Evolutionary conservation across 306 rosid genomes (phyloP).

Genomic region (Glycine tomentella): DNA sequence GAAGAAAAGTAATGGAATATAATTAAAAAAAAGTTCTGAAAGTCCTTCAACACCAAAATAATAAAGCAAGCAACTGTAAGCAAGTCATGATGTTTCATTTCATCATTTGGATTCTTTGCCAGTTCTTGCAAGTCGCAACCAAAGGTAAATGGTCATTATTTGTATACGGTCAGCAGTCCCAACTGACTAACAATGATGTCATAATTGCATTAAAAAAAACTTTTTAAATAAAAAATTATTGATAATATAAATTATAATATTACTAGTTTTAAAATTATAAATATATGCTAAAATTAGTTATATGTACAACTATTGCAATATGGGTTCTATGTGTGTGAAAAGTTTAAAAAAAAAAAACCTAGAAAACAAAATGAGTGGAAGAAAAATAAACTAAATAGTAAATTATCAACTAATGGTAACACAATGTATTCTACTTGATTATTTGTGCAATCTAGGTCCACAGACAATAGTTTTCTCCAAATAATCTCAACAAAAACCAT

Average conservation of each 20-base stretch:
- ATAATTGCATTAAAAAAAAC: constrained; percentile 12
- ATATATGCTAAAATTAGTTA: neutral
- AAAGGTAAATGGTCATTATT: neutral
- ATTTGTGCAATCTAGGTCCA: constrained; percentile 12
- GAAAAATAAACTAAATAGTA: constrained; percentile 15
- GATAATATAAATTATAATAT: neutral
- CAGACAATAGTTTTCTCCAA: constrained; percentile 31
- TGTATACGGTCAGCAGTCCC: neutral
- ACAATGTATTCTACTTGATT: neutral
- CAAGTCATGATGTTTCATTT: neutral
- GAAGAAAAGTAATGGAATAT: constrained; percentile 23
- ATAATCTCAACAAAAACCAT: constrained; percentile 39
- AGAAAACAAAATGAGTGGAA: neutral
- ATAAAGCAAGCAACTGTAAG: constrained; percentile 15
- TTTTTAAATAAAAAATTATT: neutral
- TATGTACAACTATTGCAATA: constrained; percentile 7
- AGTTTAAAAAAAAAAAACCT: neutral
- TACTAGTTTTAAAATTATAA: neutral
- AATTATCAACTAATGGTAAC: neutral
- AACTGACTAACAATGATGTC: constrained; percentile 12
- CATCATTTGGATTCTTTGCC: constrained; percentile 17
- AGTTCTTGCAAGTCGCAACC: neutral
- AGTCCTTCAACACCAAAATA: constrained; percentile 13
- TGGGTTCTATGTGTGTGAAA: neutral
- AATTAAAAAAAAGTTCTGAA: neutral